Conservation (phyloP, 2,329 filamentous ascomycete genomes). For the Diplodia mutila region DNA sequence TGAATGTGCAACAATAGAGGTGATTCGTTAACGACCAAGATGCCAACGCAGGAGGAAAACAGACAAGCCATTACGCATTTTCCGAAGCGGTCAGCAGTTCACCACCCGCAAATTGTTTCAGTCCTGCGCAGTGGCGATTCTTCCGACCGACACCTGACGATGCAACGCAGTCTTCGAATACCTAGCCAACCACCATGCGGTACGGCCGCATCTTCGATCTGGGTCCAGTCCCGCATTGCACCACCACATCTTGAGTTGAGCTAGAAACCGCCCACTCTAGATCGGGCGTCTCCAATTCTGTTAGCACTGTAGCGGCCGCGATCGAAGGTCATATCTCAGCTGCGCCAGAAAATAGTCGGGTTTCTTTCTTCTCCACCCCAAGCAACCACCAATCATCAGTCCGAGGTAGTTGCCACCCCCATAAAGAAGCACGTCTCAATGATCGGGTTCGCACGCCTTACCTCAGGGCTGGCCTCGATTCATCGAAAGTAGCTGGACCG, state of each 20-base stretch:
- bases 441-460: too few species aligned
- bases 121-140: too few species aligned
- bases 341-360: not conserved
- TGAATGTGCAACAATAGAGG: too few species aligned
- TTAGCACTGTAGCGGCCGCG: not conserved
- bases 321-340: not conserved
- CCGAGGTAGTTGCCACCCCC: not conserved
- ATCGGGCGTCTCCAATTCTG: not conserved
- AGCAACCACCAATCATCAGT: not conserved
- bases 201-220: too few species aligned
- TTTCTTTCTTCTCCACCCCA: not conserved
- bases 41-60: too few species aligned
- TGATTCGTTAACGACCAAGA: too few species aligned
- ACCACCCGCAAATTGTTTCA: too few species aligned
- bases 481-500: not conserved
- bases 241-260: not conserved
- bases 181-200: too few species aligned
- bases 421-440: not conserved
- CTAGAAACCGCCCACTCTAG: not conserved
- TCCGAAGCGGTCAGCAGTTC: not conserved
- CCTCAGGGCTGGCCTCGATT: not conserved
- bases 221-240: not conserved
- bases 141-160: too few species aligned
- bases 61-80: too few species aligned
- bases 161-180: too few species aligned